Evolutionary conservation across 257 asterid species (phyloP).

Genomic region (Gentiana straminea): DNA sequence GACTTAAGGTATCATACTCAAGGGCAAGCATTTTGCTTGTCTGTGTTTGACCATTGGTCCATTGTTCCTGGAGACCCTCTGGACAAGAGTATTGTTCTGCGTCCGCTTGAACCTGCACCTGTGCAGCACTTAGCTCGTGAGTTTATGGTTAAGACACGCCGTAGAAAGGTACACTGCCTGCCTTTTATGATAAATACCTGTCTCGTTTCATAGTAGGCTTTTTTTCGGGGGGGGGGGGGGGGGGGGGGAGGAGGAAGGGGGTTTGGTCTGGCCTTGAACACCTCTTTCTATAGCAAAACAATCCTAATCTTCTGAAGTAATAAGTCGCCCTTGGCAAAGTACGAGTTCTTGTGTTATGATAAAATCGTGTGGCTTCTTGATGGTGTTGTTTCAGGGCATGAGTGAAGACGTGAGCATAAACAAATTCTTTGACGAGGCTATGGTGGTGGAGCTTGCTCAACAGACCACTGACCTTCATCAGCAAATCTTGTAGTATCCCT

Average conservation of each 20-base stretch:
- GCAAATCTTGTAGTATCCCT: slow-evolving; percentile 40
- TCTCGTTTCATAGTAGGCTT: too few relatives aligned
- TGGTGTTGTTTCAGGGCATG: slow-evolving; percentile 56
- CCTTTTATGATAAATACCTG: neutral
- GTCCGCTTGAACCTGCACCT: slow-evolving; percentile 97
- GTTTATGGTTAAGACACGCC: slow-evolving; percentile 96
- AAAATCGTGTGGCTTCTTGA: too few relatives aligned
- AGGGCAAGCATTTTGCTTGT: slow-evolving; percentile 86
- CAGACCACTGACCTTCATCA: slow-evolving; percentile 87
- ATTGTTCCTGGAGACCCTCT: slow-evolving; percentile 97
- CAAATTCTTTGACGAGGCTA: slow-evolving; percentile 90
- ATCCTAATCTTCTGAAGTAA: too few relatives aligned
- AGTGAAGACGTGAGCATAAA: slow-evolving; percentile 89
- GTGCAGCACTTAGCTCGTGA: slow-evolving; percentile 95
- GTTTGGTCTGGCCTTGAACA: too few relatives aligned
- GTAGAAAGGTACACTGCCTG: slow-evolving; percentile 62
- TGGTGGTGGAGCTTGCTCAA: slow-evolving; percentile 92
- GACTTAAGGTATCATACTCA: slow-evolving; percentile 97
- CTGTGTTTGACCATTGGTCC: slow-evolving; percentile 94
- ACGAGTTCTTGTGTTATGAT: too few relatives aligned
- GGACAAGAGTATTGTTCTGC: slow-evolving; percentile 80
- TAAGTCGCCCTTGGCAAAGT: too few relatives aligned
- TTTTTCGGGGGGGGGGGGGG: too few relatives aligned
- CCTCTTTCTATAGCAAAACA: too few relatives aligned
- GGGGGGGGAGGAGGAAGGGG: too few relatives aligned